Evolutionary conservation across 106 monocot genomes (phyloP), one percentile per base, ranked within the genome.

Genomic region (Triglochin maritima): DNA sequence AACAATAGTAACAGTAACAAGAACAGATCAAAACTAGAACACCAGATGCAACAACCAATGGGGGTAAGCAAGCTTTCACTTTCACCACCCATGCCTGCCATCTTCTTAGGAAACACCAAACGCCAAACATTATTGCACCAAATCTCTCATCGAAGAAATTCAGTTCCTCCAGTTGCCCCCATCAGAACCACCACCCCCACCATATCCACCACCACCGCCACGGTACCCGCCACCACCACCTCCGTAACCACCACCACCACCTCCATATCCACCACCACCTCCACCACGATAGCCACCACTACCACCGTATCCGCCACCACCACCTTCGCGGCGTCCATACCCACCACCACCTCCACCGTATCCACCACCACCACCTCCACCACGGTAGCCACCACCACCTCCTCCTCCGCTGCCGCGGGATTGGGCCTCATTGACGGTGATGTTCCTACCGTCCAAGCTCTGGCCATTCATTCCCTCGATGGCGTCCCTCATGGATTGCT

Each of bases 401-500:
- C 86, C 84, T 3, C 92, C 92, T 51, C 87, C 84, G 62, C 66
- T 55, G 2, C 87, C 80, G 14, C 92, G 80, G 11, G 87, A 88
- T 80, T 88, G 92, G 59, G 92, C 92, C 74, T 92, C 85, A 76
- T 92, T 92, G 78, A 92, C 92, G 71, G 92, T 92, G 82, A 92
- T 92, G 66, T 52, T 85, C 64, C 92, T 74, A 64, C 92, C 92
- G 80, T 92, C 92, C 4, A 92, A 85, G 48, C 44, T 63, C 83
- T 88, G 76, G n/a, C 92, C 92, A 72, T 92, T 88, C 92, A 93
- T 83, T 72, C 72, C 79, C 73, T 88, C 85, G 76, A 93, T 93
- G 56, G 92, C 92, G 46, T 93, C 88, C 69, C 83, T 69, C 92
- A 93, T 85, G 56, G 92, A 51, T 69, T 93, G 80, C 83, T 93